Evolutionary conservation across 1,284 basidiomycete genomes (phyloP).

Genomic region (Melampsora larici-populina): DNA sequence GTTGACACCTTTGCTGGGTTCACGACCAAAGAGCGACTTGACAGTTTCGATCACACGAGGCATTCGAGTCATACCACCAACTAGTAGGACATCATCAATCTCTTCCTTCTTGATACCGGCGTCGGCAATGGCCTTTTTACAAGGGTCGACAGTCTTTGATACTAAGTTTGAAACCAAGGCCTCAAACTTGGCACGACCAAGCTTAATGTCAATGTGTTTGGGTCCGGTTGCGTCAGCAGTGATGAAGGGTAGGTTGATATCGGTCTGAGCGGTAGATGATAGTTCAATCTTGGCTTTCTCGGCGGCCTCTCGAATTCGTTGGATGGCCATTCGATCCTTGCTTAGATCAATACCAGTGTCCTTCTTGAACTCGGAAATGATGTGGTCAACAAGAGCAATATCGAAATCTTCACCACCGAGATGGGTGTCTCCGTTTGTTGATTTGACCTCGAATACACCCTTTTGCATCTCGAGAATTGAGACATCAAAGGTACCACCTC

Average conservation of each 20-base stretch:
- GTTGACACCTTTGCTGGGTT: conserved; percentile 97
- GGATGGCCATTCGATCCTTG: conserved; percentile 92
- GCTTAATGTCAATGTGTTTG: conserved; percentile 91
- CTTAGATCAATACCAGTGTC: conserved; percentile 76
- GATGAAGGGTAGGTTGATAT: conserved; percentile 96
- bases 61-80: conserved; percentile 98
- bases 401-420: conserved; percentile 99
- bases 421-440: conserved; percentile 98
- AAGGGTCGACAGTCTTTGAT: conserved; percentile 88
- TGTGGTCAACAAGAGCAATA: conserved; percentile 79
- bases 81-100: conserved; percentile 93
- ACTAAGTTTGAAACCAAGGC: conserved; percentile 76
- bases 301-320: conserved; percentile 96
- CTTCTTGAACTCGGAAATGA: conserved; percentile 92
- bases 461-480: conserved; percentile 99
- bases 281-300: conserved; percentile 99
- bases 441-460: conserved; percentile 99
- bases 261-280: conserved; percentile 86
- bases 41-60: conserved; percentile 91
- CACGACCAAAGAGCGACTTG: conserved; percentile 84
- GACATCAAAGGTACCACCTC: conserved; percentile 94
- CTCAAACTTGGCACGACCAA: conserved; percentile 87
- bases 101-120: conserved; percentile 88
- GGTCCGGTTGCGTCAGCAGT: conserved; percentile 89
- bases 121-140: conserved; percentile 89